Conservation (phyloP, 163 green algal genomes). For the Scenedesmus sp. region DNA sequence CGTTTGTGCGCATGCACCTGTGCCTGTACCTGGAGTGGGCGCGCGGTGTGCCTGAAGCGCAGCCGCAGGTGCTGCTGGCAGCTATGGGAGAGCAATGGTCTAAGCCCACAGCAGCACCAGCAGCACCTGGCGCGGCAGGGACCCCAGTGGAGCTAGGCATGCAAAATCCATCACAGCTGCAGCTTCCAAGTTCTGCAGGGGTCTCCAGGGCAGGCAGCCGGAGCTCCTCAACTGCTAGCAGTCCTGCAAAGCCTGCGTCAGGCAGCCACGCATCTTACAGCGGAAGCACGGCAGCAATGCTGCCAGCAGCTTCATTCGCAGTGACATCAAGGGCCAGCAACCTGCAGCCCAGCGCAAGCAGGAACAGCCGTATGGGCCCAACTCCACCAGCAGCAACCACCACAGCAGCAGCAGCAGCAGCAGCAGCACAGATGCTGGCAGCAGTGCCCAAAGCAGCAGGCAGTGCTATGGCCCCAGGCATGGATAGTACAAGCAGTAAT, state of each 20-base stretch:
- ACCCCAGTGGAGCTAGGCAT: background rate
- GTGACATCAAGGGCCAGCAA: background rate
- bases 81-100: slow-evolving; percentile 18
- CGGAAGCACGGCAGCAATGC: background rate
- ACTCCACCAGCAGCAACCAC: background rate
- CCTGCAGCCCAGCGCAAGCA: background rate
- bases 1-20: slow-evolving; percentile 34
- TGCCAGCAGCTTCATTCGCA: background rate
- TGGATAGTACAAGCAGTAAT: background rate
- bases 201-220: background rate
- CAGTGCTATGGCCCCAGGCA: background rate
- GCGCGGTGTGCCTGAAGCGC: slow-evolving; percentile 18
- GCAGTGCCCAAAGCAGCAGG: background rate
- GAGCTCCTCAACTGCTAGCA: background rate
- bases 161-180: background rate
- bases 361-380: background rate
- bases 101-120: background rate
- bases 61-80: slow-evolving; percentile 25
- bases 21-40: slow-evolving; percentile 43
- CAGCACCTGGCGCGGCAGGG: background rate
- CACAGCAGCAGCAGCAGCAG: slow-evolving; percentile 7
- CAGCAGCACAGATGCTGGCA: background rate
- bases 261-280: background rate
- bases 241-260: background rate
- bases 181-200: background rate